phyloP scores from a whole-genome alignment of 352 stramenopile genomes.

The Pythium brachiatum region DNA sequence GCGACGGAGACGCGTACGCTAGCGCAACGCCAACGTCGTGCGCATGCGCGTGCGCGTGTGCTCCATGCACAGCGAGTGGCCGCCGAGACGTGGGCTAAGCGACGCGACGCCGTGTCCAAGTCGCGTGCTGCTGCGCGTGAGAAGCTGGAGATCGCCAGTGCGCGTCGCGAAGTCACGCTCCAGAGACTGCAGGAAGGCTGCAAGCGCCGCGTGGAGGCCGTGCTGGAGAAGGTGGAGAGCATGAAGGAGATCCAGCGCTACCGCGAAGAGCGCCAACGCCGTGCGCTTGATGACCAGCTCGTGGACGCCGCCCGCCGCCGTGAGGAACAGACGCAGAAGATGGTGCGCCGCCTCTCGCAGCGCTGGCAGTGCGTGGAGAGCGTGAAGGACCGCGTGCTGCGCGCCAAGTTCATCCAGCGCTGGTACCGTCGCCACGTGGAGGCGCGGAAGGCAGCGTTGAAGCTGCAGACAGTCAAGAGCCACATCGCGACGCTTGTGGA shows the following conservation, averaged over 20 bases:
- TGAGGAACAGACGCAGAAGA: conserved; percentile 48
- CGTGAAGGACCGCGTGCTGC: conserved; percentile 56
- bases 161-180: conserved; percentile 44
- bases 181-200: conserved; percentile 44
- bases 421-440: conserved; percentile 61
- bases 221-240: conserved; percentile 53
- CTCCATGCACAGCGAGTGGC: conserved; percentile 58
- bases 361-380: conserved; percentile 72
- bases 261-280: conserved; percentile 35
- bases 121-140: conserved; percentile 33
- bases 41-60: conserved; percentile 44
- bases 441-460: conserved; percentile 35
- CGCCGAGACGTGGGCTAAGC: conserved; percentile 46
- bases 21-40: conserved; percentile 38
- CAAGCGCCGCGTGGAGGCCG: conserved; percentile 39
- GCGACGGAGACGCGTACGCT: conserved; percentile 46
- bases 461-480: conserved; percentile 32
- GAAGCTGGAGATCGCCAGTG: conserved; percentile 47
- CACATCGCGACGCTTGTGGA: conserved; percentile 40
- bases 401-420: conserved; percentile 72
- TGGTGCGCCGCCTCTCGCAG: conserved; percentile 44
- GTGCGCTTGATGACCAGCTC: conserved; percentile 44
- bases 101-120: conserved; percentile 37
- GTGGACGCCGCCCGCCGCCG: conserved; percentile 45
- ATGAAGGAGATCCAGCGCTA: conserved; percentile 44